These are phyloP conservation scores for Citrus hindsii DNA, from an alignment of 345 rosid genomes.

Conservation along the genomic window DNA sequence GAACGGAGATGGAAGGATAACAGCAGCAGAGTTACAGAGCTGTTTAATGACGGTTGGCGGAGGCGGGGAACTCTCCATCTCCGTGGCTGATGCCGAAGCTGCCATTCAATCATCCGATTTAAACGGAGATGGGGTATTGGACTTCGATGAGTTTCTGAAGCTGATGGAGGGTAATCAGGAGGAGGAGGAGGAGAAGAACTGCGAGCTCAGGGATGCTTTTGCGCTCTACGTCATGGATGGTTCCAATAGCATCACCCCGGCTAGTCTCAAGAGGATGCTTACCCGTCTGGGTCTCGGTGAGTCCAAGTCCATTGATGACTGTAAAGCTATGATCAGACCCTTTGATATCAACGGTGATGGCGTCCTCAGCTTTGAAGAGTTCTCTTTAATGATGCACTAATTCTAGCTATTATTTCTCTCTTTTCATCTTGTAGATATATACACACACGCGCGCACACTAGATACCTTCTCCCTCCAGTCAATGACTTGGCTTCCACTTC, in stretches of 20 bases:
- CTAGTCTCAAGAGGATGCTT: conserved; percentile 57
- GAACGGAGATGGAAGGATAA: conserved; percentile 59
- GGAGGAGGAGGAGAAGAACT: conserved; percentile 45
- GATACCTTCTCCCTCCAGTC: too few relatives aligned
- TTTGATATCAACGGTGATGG: conserved; percentile 75
- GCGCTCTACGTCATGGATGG: conserved; percentile 53
- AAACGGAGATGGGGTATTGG: conserved; percentile 61
- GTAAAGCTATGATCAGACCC: conserved; percentile 50
- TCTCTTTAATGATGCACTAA: conserved; percentile 55
- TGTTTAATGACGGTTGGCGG: conserved; percentile 48
- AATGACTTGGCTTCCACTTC: too few relatives aligned
- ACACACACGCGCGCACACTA: too few relatives aligned
- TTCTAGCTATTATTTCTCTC: not conserved
- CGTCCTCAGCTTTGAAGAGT: conserved; percentile 66
- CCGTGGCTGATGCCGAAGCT: conserved; percentile 49
- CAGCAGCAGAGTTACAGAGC: conserved; percentile 47
- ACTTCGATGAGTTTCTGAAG: conserved; percentile 50
- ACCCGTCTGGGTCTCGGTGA: conserved; percentile 56
- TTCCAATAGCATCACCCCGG: conserved; percentile 48
- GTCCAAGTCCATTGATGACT: conserved; percentile 44
- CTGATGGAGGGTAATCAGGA: conserved; percentile 47
- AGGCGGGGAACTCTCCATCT: conserved; percentile 44
- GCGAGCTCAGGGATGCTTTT: conserved; percentile 51
- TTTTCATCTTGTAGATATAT: too few relatives aligned
- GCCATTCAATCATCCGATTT: conserved; percentile 47